Base-by-base conservation (phyloP, 495 filamentous ascomycete species). In the Aspergillus affinis region DNA sequence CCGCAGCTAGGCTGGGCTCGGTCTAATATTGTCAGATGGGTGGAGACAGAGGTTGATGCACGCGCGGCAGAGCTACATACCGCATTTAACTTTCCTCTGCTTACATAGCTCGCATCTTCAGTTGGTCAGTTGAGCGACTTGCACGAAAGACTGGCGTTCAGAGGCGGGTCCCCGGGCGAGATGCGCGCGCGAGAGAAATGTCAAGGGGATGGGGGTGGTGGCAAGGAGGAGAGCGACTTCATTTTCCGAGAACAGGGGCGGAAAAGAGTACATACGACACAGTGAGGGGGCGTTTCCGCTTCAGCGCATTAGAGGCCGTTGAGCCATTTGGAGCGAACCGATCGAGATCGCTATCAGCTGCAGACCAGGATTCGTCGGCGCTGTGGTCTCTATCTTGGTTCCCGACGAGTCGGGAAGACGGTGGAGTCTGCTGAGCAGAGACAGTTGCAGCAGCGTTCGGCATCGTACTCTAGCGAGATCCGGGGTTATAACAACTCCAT, bases 51-150 rank as follows among this genome's bases (percentile, higher is more conserved):
- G 29, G 47, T n/a, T 44, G 20, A 26, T 15, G 36, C 20, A 49
- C 15, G 49, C 5, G 32, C 48, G n/a, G 44, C 48, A 49, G 26
- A 41, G 13, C 46, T 47, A 62, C 72, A 51, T 75, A 79, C 77
- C 89, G 71, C 88, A 91, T 80, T 91, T 91, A 50, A 91, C 88
- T 76, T 94, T 94, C 68, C 90, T 81, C 71, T 89, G 86, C 72
- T 93, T 94, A 77, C 90, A 93, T 45, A 89, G 77, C 69, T 93
- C 90, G 65, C 90, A 93, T 60, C 87, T 89, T 50, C 12, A 26
- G 17, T 30, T 19, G 48, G 63, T 79, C 66, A 75, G 67, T 54
- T 23, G 20, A 46, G 17, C 47, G n/a, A 8, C 30, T 32, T 47
- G 58, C 57, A 20, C 51, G 54, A 53, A 15, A 41, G 36, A 17